These are phyloP conservation scores for Polygonum maritimum DNA, from an alignment of 148 eudicot species.

Conservation along the genomic window DNA sequence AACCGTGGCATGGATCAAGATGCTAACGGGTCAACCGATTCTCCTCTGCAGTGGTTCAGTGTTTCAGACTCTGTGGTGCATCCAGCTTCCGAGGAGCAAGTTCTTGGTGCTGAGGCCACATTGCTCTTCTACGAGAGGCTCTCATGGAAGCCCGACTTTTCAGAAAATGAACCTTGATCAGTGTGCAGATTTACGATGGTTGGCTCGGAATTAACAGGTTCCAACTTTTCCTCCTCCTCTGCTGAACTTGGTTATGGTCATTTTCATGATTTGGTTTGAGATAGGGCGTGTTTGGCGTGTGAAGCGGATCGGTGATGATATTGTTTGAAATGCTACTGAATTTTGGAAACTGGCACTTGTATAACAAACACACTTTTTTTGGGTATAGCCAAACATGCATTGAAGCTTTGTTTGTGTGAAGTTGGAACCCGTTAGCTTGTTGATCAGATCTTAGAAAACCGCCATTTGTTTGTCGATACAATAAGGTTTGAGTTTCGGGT, in stretches of 20 bases:
- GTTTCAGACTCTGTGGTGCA: slow-evolving; percentile 73
- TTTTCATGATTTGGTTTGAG: neutral
- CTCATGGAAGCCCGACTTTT: slow-evolving; percentile 13
- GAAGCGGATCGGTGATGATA: neutral
- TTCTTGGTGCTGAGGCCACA: slow-evolving; percentile 70
- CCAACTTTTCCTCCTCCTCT: neutral
- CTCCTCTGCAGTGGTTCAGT: slow-evolving; percentile 47
- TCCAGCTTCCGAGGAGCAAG: slow-evolving; percentile 55
- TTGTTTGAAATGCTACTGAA: neutral
- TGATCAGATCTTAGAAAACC: neutral
- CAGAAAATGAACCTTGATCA: neutral
- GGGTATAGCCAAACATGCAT: neutral
- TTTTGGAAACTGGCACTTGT: neutral
- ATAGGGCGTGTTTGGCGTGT: neutral
- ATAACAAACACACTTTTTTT: neutral
- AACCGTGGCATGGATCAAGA: slow-evolving; percentile 18
- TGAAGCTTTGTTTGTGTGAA: neutral
- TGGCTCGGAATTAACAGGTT: neutral
- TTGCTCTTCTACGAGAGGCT: slow-evolving; percentile 75
- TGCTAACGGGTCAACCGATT: slow-evolving; percentile 11
- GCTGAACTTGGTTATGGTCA: neutral
- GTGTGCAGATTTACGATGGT: neutral
- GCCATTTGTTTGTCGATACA: neutral
- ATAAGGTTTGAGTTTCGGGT: neutral
- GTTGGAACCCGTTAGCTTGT: neutral